These are phyloP conservation scores for Nepenthes gracilis DNA, from an alignment of 148 eudicot genomes.

Conservation along the genomic window DNA sequence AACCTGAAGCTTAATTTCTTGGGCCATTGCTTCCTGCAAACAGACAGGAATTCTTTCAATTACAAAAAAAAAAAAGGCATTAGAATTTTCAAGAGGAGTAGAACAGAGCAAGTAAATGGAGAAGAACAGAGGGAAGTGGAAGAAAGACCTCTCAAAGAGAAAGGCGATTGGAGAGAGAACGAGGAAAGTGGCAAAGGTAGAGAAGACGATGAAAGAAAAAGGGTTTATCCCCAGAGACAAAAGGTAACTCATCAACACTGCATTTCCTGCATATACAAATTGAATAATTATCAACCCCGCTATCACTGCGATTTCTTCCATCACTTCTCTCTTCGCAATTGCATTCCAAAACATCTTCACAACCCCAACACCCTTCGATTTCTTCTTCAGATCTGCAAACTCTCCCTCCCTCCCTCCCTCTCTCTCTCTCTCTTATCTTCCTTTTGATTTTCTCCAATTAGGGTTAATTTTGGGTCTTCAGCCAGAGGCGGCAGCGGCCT, in stretches of 20 bases:
- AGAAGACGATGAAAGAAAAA: slow-evolving; percentile 40
- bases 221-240: slow-evolving; percentile 47
- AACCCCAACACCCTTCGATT: neutral
- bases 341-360: neutral
- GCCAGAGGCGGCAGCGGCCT: too few relatives aligned
- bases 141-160: slow-evolving; percentile 39
- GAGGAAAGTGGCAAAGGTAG: slow-evolving; percentile 46
- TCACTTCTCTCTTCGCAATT: slow-evolving; percentile 11
- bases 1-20: slow-evolving; percentile 26
- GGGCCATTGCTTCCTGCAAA: slow-evolving; percentile 67
- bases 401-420: too few relatives aligned
- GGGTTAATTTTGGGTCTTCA: too few relatives aligned
- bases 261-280: slow-evolving; percentile 49
- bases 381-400: neutral
- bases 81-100: neutral
- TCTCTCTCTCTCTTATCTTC: too few relatives aligned
- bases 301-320: slow-evolving; percentile 36
- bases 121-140: neutral
- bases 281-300: slow-evolving; percentile 51
- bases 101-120: neutral
- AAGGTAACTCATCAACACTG: slow-evolving; percentile 35
- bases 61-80: neutral
- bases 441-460: too few relatives aligned
- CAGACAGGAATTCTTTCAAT: neutral
- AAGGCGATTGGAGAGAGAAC: slow-evolving; percentile 45